Base-by-base conservation (phyloP, 176 grass and related monocot species). In the Melocanna baccifera region DNA sequence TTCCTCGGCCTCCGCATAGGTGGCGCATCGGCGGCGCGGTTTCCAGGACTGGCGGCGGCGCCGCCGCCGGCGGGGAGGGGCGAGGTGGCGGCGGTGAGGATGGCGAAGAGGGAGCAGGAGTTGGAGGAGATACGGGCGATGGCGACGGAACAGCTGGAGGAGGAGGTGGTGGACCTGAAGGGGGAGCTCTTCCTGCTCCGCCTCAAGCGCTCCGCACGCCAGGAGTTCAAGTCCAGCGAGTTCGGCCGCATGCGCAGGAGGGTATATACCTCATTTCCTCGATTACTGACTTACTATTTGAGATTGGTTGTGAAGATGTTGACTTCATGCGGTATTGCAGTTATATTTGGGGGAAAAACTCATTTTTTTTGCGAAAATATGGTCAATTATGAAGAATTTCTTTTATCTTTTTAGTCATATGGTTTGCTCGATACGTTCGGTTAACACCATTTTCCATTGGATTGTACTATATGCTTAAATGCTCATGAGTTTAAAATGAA, bases 181-280 rank as follows among this genome's bases (percentile, higher is more conserved):
- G 96, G 96, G n/a, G 96, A 99, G 88, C 87, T 99, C 82, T 88
- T 99, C 68, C 88, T 99, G 90, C 96, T 96, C 84, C 91, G 91
- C 59, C 96, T 99, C 25, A 94, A 92, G 85, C 92, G 86, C 79
- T 99, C 96, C 23, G 91, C 96, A 48, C 85, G 91, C 83, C 94
- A 99, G 78, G 93, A 99, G 81, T 99, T 92, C 86, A 93, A 92
- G 30, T 88, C 90, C 86, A 95, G 89, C 74, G 87, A 92, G 52
- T 96, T 99, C 75, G 10, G 88, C 78, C 87, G 90, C 83, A 96
- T 96, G 93, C 90, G 88, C 37, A 96, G 94, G 84, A 90, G 87
- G 93, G 93, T 99, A 89, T 18, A 14, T 80, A 64, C 46, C 67
- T 67, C 32, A 16, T 1, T 62, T 69, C 25, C 30, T 56, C 37